phyloP scores from a whole-genome alignment of 768 basidiomycete species.

The Auriscalpium microsporum region DNA sequence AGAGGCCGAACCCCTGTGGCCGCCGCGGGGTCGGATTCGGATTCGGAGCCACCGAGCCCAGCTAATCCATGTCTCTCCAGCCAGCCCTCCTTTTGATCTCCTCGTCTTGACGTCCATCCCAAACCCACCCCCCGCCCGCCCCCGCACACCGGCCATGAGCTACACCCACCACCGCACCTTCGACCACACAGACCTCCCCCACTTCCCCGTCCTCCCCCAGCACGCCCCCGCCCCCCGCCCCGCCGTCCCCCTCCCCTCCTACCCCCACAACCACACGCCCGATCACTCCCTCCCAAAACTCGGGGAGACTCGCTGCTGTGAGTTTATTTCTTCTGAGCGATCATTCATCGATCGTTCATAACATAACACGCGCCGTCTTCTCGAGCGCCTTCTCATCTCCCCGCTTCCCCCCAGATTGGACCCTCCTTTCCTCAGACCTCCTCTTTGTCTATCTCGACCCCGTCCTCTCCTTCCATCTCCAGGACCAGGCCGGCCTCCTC shows the following conservation, averaged over 20 bases:
- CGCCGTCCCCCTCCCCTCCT: constrained; percentile 19
- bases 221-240: constrained; percentile 9
- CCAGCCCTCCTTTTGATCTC: constrained; percentile 4
- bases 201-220: constrained; percentile 17
- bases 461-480: constrained; percentile 64
- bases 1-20: neutral
- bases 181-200: constrained; percentile 21
- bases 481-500: constrained; percentile 57
- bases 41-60: neutral
- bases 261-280: constrained; percentile 21
- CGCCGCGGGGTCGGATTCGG: neutral
- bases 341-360: constrained; percentile 34
- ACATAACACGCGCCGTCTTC: constrained; percentile 24
- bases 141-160: constrained; percentile 16
- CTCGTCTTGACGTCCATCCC: constrained; percentile 6
- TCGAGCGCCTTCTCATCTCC: constrained; percentile 14
- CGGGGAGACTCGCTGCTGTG: constrained; percentile 72
- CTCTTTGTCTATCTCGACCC: constrained; percentile 81
- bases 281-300: constrained; percentile 29
- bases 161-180: constrained; percentile 22
- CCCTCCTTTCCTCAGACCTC: constrained; percentile 67
- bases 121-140: neutral
- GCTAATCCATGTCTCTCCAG: neutral
- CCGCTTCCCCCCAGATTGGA: constrained; percentile 68
- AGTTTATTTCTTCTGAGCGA: constrained; percentile 31